Conservation (phyloP, 441 rosid species). For the Jatropha podagrica region DNA sequence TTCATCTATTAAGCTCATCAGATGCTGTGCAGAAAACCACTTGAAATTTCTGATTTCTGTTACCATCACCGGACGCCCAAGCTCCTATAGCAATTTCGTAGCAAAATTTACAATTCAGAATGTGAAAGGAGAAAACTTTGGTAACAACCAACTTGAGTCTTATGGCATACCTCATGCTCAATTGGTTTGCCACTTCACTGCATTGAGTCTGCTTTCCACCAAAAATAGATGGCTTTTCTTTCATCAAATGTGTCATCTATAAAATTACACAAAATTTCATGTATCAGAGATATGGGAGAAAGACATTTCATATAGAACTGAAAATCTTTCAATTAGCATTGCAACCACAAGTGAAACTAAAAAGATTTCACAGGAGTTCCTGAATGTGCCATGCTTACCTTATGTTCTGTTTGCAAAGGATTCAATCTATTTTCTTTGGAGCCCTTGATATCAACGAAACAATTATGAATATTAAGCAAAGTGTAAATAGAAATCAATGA, state of each 20-base stretch:
- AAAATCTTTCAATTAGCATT: background rate
- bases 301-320: background rate
- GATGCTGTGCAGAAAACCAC: constrained; percentile 5
- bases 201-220: constrained; percentile 34
- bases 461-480: constrained; percentile 27
- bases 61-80: constrained; percentile 42
- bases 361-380: background rate
- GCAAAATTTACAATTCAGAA: background rate
- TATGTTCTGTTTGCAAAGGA: constrained; percentile 55
- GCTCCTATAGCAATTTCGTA: constrained; percentile 39
- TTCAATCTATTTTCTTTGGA: constrained; percentile 84
- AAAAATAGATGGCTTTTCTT: constrained; percentile 33
- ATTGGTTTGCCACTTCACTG: constrained; percentile 36
- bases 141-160: background rate
- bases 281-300: background rate
- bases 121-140: background rate
- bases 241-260: constrained; percentile 39
- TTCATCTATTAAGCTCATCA: constrained; percentile 19
- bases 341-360: background rate
- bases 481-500: constrained; percentile 4
- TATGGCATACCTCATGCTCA: constrained; percentile 37
- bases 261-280: constrained; percentile 1
- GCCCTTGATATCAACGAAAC: constrained; percentile 56
- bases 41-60: constrained; percentile 8
- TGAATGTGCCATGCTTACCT: constrained; percentile 42